A percentile compares a stretch with the other conserved stretches of the same genome.
Evolutionary conservation across 176 grass and related monocot species (phyloP).

Genomic region (Lolium multiflorum): DNA sequence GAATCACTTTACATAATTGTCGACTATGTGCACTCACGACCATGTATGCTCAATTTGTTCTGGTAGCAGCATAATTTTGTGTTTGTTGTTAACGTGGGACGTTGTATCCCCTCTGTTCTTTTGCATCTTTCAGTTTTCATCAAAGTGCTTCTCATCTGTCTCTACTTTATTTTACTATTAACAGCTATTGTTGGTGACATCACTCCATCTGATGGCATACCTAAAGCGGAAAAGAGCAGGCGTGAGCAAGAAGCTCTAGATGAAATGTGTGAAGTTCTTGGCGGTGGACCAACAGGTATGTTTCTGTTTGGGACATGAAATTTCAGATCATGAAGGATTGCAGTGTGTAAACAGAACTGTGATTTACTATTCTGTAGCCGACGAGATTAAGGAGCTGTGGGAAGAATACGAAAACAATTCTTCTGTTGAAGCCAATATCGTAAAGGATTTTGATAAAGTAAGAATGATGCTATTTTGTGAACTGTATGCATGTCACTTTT

Average conservation of each 20-base stretch:
- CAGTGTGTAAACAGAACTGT: background rate
- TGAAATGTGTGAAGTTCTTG: constrained; percentile 95
- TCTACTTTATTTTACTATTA: background rate
- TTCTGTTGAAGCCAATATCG: constrained; percentile 91
- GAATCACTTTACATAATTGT: background rate
- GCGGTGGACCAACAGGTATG: constrained; percentile 73
- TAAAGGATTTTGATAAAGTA: constrained; percentile 99
- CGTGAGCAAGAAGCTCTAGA: constrained; percentile 80
- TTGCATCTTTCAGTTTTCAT: constrained; percentile 22
- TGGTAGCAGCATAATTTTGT: background rate
- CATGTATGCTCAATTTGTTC: background rate
- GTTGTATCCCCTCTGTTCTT: background rate
- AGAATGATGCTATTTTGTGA: constrained; percentile 10
- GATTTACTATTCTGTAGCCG: constrained; percentile 57
- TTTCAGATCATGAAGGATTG: constrained; percentile 6
- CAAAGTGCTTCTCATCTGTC: background rate
- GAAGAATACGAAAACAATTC: constrained; percentile 95
- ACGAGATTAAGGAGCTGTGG: constrained; percentile 93
- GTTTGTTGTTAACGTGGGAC: background rate
- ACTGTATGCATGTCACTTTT: background rate
- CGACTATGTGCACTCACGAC: background rate
- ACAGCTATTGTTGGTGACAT: constrained; percentile 98
- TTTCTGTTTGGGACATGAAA: constrained; percentile 24
- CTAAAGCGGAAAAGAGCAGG: constrained; percentile 89
- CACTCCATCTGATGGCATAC: constrained; percentile 92